Base-by-base conservation (phyloP, 352 stramenopile genomes). In the Globisporangium cystogenes region DNA sequence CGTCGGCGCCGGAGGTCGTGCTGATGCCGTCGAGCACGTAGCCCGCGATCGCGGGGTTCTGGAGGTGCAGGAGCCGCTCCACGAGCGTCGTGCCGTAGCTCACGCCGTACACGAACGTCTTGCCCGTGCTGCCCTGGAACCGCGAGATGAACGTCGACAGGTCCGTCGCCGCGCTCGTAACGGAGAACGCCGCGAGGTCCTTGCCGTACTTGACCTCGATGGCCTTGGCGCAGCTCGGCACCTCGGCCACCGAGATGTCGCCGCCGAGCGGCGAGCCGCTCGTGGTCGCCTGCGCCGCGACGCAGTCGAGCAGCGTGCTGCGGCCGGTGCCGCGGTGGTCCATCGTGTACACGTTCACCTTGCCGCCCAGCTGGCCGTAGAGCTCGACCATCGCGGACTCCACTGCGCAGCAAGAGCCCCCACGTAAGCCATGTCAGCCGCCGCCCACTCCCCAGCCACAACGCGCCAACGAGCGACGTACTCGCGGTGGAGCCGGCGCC, bases 1-100 rank as follows among this genome's bases (percentile, higher is more conserved):
- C 43, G 16, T 62, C 49, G 6, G 59, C 41, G 18, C 74, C 74
- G 3, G 71, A 81, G 18, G 54, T 62, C 21, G 71, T 78, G 0
- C 49, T 52, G 7, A 82, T 46, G 16, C 70, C 64, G 29, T 86
- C 72, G 10, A 86, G 51, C 27, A 80, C 55, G 48, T 84, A 86
- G 7, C 74, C 74, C 18, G 54, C 61, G 48, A 85, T 66, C 16
- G 65, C 57, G 2, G 61, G 59, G 5, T 59, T 33, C 15, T n/a
- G n/a, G n/a, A 85, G 41, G 35, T 82, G 74, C 18, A 83, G 74
- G 10, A 78, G 21, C 10, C 72, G 69, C 51, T 86, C 69, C n/a
- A 31, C 27, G 27, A 31, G 27, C 27, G 27, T 8, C 27, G 27
- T 10, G 27, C 27, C 27, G 27, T 31, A 31, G 27, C 27, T 31